Base-by-base conservation (phyloP, 176 grass and related monocot genomes). In the bread wheat (Triticum aestivum) region DNA sequence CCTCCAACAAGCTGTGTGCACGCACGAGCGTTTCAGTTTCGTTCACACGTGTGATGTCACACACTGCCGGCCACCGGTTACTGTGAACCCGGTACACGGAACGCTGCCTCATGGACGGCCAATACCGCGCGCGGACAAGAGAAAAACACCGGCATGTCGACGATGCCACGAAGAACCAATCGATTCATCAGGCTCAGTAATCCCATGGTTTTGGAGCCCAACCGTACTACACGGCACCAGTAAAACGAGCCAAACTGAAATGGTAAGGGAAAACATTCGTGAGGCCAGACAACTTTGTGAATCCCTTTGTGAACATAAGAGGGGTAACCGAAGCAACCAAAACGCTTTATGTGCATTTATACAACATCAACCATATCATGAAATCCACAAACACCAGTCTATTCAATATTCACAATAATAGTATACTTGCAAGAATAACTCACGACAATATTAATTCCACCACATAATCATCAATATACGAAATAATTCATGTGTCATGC, bases 101-200 rank as follows among this genome's bases (percentile, higher is more conserved):
- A 56, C 20, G 49, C 5, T 21, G 38, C 38, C 38, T 39, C 38
- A 39, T 39, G 38, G 9, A 41, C n/a, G 7, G 39, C 39, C 33
- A 67, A 32, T 56, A 23, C 61, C 82, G 78, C 83, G 69, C 83
- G 81, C 82, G 34, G 77, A 34, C 32, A 85, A 85, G 45, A 42
- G 17, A 79, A 75, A 34, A 56, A 27, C 9, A 18, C 4, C 11
- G 24, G 24, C 15, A 24, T 38, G 67, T 68, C 23, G 15, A 61
- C 2, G 34, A 35, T 5, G 34, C 34, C 5, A 35, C 34, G 41
- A 42, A 42, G 9, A 69, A 15, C 29, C 29, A 45, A 30, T 15
- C 29, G 29, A 29, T 29, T 29, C 29, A 29, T 29, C 29, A 29
- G 29, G 29, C 29, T 29, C 0, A 29, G 29, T 29, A 29, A 29